Percentiles rank a stretch among this genome's conserved stretches.
Conservation (phyloP, 1,139 yeast species). For the Hyphopichia wangnamkhiaoensis region DNA sequence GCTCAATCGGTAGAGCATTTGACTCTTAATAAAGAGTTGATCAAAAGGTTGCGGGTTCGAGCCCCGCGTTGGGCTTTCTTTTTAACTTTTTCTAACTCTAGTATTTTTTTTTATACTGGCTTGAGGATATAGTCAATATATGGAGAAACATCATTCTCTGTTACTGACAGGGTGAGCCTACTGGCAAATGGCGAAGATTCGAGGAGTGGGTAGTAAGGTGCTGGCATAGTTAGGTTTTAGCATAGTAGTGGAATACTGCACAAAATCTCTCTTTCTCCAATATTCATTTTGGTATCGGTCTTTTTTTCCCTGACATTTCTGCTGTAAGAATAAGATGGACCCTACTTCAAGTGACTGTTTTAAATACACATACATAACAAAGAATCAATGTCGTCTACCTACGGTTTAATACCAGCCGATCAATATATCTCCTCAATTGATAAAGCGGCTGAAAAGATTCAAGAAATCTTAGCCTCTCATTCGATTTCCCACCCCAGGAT, state of each 20-base stretch:
- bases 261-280: too few species aligned
- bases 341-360: too few species aligned
- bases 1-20: conserved; percentile 27
- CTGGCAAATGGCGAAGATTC: too few species aligned
- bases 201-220: too few species aligned
- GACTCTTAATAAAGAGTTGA: conserved; percentile 18
- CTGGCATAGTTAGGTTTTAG: too few species aligned
- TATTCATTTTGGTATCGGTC: too few species aligned
- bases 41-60: conserved; percentile 55
- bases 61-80: conserved; percentile 50
- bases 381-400: background rate
- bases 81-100: background rate
- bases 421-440: conserved; percentile 19
- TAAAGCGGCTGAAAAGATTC: conserved; percentile 20
- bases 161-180: too few species aligned
- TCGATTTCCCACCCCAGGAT: conserved; percentile 52
- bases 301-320: background rate
- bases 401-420: conserved; percentile 2
- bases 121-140: too few species aligned
- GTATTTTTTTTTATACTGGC: background rate
- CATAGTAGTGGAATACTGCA: too few species aligned
- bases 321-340: too few species aligned
- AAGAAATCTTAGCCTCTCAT: conserved; percentile 11
- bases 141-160: too few species aligned
- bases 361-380: too few species aligned